phyloP scores from a whole-genome alignment of 148 eudicot species.

The Gaultheria prostrata region DNA sequence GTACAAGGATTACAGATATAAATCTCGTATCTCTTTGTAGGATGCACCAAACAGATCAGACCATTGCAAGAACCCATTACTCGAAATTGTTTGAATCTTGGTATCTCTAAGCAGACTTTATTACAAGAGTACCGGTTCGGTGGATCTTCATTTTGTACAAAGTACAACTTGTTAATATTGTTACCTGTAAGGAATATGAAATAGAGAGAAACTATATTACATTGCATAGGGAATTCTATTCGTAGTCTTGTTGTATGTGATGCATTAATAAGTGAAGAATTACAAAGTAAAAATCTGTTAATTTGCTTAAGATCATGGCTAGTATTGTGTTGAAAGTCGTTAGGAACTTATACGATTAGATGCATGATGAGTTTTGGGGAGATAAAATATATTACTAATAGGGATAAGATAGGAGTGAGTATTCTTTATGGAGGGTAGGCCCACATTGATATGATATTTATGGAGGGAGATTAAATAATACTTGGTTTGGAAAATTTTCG shows the following conservation, averaged over 20 bases:
- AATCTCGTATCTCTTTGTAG: background rate
- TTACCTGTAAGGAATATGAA: background rate
- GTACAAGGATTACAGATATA: background rate
- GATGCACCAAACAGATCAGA: conserved; percentile 2
- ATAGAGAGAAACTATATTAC: background rate
- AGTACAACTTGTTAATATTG: background rate
- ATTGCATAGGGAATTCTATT: no score
- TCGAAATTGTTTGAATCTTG: background rate
- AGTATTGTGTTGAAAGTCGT: no score
- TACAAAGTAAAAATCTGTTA: background rate
- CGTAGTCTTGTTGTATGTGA: background rate
- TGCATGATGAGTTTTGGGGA: no score
- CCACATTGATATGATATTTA: no score
- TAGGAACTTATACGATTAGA: no score
- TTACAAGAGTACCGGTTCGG: background rate
- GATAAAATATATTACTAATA: no score
- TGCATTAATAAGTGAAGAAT: background rate
- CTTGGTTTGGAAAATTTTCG: no score
- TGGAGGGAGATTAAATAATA: no score
- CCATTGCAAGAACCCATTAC: conserved; percentile 8
- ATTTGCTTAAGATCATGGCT: background rate
- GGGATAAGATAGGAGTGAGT: no score
- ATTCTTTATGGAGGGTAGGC: no score
- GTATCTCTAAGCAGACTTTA: background rate
- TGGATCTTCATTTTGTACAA: background rate